These are phyloP conservation scores for Podaxis sp. DNA, from an alignment of 768 basidiomycete genomes.

Conservation along the genomic window DNA sequence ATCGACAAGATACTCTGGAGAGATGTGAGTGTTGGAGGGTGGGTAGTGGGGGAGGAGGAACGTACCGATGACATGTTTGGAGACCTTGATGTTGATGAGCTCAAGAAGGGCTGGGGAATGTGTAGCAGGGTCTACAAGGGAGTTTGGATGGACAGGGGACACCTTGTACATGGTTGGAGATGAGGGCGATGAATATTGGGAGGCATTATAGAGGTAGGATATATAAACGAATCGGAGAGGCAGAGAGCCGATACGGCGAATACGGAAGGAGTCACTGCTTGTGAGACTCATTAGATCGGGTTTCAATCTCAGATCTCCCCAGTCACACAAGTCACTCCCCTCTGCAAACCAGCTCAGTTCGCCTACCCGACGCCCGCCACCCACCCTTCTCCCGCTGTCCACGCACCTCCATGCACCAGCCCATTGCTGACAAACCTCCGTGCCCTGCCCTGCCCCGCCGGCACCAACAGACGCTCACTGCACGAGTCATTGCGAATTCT, in stretches of 20 bases:
- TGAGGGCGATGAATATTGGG: conserved; percentile 9
- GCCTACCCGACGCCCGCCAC: conserved; percentile 11
- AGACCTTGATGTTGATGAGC: conserved; percentile 62
- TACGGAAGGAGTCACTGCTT: conserved; percentile 21
- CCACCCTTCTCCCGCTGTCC: conserved; percentile 10
- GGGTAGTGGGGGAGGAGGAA: conserved; percentile 13
- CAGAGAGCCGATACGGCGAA: conserved; percentile 29
- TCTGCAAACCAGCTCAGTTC: conserved; percentile 9
- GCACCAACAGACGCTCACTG: not conserved
- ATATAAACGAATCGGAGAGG: conserved; percentile 30
- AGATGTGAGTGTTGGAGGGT: conserved; percentile 4
- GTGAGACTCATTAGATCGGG: conserved; percentile 15
- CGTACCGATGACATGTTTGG: conserved; percentile 61
- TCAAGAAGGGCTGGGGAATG: conserved; percentile 67
- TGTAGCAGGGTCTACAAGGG: conserved; percentile 56
- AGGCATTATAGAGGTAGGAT: conserved; percentile 9
- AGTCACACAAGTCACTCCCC: conserved; percentile 4
- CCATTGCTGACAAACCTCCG: not conserved
- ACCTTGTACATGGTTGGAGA: conserved; percentile 4
- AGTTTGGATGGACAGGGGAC: conserved; percentile 32
- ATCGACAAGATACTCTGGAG: conserved; percentile 68
- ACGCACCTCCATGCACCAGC: conserved; percentile 6
- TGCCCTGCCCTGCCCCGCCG: not conserved
- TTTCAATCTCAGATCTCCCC: conserved; percentile 12
- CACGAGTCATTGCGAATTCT: conserved; percentile 4